phyloP scores from a whole-genome alignment of 2,329 filamentous ascomycete genomes.

The Helotiales sp. region DNA sequence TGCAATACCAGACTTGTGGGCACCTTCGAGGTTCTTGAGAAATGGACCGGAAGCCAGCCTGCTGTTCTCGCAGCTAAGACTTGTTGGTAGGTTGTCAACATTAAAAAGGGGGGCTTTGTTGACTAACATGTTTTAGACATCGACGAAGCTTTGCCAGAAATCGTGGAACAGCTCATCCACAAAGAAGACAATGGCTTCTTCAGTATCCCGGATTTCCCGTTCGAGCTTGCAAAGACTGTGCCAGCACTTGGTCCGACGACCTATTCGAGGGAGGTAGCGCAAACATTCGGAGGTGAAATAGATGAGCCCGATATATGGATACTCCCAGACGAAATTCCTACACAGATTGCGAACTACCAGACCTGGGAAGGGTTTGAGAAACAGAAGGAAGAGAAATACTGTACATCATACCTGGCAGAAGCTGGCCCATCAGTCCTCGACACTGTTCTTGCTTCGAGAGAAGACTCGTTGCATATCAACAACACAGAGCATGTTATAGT shows the following conservation, averaged over 20 bases:
- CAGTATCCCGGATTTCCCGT: conserved; percentile 36
- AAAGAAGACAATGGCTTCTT: conserved; percentile 38
- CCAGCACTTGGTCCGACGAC: conserved; percentile 21
- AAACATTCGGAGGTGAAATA: conserved; percentile 33
- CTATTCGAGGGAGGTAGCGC: conserved; percentile 11
- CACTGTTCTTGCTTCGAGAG: conserved; percentile 55
- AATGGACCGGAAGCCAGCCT: conserved; percentile 37
- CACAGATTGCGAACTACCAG: conserved; percentile 51
- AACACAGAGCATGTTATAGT: conserved; percentile 51
- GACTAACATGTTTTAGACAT: conserved; percentile 37
- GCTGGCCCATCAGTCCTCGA: conserved; percentile 70
- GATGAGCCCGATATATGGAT: conserved; percentile 54
- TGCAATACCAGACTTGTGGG: conserved; percentile 65
- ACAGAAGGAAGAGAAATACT: conserved; percentile 46
- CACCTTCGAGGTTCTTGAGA: conserved; percentile 55
- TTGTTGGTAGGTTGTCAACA: conserved; percentile 35
- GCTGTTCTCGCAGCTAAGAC: conserved; percentile 41
- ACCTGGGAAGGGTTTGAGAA: conserved; percentile 73
- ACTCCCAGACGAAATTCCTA: conserved; percentile 43
- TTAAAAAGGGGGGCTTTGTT: neutral
- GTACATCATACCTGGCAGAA: conserved; percentile 68
- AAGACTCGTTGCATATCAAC: conserved; percentile 48
- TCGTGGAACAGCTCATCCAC: conserved; percentile 23
- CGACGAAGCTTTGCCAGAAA: conserved; percentile 34
- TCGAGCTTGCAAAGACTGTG: conserved; percentile 27